Evolutionary conservation across 148 eudicot genomes (phyloP), one percentile per base, ranked within the genome.

Genomic region (Rhododendron williamsianum): DNA sequence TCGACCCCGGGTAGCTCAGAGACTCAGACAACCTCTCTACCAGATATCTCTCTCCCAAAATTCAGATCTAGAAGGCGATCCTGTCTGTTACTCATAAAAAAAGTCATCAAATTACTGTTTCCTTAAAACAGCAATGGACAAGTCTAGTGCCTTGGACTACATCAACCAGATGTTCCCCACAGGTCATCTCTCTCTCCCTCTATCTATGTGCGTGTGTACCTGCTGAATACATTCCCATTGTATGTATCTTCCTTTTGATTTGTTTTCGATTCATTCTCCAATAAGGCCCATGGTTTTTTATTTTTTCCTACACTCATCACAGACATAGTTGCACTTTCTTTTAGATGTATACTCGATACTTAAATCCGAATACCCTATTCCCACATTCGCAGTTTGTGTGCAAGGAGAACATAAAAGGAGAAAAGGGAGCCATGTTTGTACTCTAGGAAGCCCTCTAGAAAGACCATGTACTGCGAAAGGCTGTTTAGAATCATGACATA

Each of bases 151-250:
- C 72, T 80, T 96, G 87, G 98, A 96, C 84, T 96, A 96, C 91
- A 95, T 96, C 87, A 96, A 96, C 80, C 97, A 94, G 91, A 96
- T 95, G 97, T 96, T 96, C 56, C 99, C 98, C 51, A 93, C 99
- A 88, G 99, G 99, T 94, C 35, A n/a, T 27, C 72, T 58, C 43
- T 41, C 45, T 41, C 45, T 41, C 45, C 0, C 41, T 38, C 41
- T 4, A 38, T 38, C 41, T 38, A 38, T 38, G 41, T 38, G 41
- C 41, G 41, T 38, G 41, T 38, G 41, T 38, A 38, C 41, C 41
- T 36, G 38, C 38, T 36, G 38, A 38, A 5, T 35, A 73, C 19
- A 27, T 13, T 73, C 45, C 6, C 36, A 48, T 79, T 79, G 25
- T 11, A 25, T 25, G 21, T 49, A 6, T 48, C 51, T 41, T 45